Evolutionary conservation across 345 rosid genomes (phyloP).

Genomic region (Eucalyptus camaldulensis): DNA sequence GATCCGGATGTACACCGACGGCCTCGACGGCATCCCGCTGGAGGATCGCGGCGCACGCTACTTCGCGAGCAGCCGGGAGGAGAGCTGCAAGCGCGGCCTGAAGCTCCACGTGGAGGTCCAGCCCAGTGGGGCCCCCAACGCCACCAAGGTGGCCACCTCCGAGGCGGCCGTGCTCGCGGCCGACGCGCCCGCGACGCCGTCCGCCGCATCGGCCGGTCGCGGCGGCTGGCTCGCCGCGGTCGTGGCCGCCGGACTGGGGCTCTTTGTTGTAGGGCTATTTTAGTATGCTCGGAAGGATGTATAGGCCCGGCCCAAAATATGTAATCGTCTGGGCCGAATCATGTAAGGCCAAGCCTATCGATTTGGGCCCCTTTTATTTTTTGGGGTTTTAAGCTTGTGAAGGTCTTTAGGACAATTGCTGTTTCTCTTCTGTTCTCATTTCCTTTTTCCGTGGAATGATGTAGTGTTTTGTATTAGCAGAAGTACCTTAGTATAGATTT

Average conservation of each 20-base stretch:
- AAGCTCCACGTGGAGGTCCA: conserved; percentile 41
- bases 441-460: neutral
- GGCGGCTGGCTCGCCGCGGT: neutral
- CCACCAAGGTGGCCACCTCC: neutral
- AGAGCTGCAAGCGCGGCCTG: conserved; percentile 52
- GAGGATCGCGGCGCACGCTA: conserved; percentile 33
- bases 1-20: conserved; percentile 31
- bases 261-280: conserved; percentile 1
- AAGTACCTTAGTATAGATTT: neutral
- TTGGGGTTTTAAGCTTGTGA: neutral
- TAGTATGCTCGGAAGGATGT: neutral
- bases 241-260: neutral
- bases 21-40: conserved; percentile 20
- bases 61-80: conserved; percentile 28
- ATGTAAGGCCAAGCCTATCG: neutral
- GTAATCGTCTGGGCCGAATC: neutral
- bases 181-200: conserved; percentile 15
- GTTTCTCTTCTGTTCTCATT: neutral
- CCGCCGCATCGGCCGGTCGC: conserved; percentile 3
- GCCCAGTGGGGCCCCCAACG: neutral
- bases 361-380: neutral
- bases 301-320: neutral
- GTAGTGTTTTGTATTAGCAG: neutral
- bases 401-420: neutral
- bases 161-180: neutral